Evolutionary conservation across 306 rosid species (phyloP).

Genomic region (Prinsepia uniflora): DNA sequence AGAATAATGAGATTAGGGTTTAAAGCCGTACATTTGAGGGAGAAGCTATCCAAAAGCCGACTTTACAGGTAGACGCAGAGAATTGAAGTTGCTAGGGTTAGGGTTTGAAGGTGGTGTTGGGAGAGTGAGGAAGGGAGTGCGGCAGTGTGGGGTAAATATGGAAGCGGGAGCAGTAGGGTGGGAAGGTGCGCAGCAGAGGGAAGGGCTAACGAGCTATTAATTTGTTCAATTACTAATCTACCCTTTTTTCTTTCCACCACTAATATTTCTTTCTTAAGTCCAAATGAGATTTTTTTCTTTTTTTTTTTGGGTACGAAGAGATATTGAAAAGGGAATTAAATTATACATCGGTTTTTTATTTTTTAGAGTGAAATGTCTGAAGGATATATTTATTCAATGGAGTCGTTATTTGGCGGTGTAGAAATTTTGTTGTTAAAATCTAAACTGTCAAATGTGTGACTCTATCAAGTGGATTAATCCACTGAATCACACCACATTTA

Average conservation of each 20-base stretch:
- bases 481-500: too few species aligned
- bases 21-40: slow-evolving; percentile 17
- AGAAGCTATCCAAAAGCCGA: neutral
- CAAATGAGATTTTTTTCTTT: neutral
- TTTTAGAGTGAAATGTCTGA: too few species aligned
- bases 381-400: too few species aligned
- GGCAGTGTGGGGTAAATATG: slow-evolving; percentile 16
- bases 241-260: slow-evolving; percentile 5
- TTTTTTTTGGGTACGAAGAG: neutral
- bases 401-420: too few species aligned
- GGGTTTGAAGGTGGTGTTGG: slow-evolving; percentile 10
- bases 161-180: slow-evolving; percentile 9
- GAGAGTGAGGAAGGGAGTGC: neutral
- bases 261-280: neutral
- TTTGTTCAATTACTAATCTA: neutral
- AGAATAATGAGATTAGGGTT: neutral
- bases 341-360: too few species aligned
- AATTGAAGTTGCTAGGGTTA: slow-evolving; percentile 11
- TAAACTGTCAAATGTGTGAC: too few species aligned
- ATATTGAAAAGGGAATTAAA: too few species aligned
- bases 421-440: too few species aligned
- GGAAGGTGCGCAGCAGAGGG: slow-evolving; percentile 25
- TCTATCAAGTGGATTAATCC: too few species aligned
- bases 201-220: neutral
- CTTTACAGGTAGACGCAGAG: neutral